phyloP scores from a whole-genome alignment of 495 filamentous ascomycete genomes.

The Monascus purpureus region DNA sequence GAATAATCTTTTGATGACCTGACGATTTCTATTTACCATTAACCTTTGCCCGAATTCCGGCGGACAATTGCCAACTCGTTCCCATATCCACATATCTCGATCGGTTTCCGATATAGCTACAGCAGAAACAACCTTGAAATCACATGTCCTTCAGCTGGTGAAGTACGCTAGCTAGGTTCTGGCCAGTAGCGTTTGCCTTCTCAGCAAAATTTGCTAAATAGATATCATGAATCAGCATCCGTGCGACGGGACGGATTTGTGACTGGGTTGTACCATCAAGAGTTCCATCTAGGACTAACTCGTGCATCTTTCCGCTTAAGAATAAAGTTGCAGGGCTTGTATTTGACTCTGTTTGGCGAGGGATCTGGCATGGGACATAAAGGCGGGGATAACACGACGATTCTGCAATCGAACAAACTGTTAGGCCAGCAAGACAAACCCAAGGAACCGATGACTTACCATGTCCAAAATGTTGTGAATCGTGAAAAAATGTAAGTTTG shows the following conservation, averaged over 20 bases:
- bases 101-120: background rate
- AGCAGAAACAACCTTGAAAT: constrained; percentile 5
- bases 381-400: constrained; percentile 18
- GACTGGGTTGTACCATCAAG: constrained; percentile 12
- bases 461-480: constrained; percentile 18
- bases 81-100: no score
- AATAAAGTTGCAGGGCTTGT: constrained; percentile 21
- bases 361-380: constrained; percentile 13
- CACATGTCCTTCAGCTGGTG: constrained; percentile 18
- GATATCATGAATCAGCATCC: constrained; percentile 9
- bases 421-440: constrained; percentile 5
- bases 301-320: constrained; percentile 16
- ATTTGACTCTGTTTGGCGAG: constrained; percentile 14
- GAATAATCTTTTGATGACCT: no score
- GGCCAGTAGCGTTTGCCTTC: constrained; percentile 11
- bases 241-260: constrained; percentile 3
- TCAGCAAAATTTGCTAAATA: constrained; percentile 16
- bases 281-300: constrained; percentile 18
- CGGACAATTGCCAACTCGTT: no score
- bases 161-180: constrained; percentile 9
- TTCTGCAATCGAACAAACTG: constrained; percentile 6
- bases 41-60: no score
- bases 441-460: constrained; percentile 7
- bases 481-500: constrained; percentile 21
- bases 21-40: no score